These are phyloP conservation scores for Carex arenaria DNA, from an alignment of 202 grass and related monocot genomes.

Conservation along the genomic window DNA sequence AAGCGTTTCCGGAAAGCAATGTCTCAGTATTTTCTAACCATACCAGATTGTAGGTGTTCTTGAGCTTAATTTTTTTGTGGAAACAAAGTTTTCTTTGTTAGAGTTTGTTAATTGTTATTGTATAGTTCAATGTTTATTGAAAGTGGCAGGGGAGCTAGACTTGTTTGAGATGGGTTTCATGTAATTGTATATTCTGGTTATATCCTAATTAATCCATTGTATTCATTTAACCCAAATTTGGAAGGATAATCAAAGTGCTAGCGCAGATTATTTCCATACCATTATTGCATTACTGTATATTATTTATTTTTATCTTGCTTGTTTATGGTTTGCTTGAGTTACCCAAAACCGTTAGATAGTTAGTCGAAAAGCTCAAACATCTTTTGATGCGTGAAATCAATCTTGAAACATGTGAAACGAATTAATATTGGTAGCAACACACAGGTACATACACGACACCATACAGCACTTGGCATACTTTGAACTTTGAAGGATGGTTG, in stretches of 20 bases:
- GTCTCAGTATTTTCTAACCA: conserved; percentile 71
- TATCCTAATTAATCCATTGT: neutral
- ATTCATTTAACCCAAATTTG: neutral
- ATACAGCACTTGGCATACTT: neutral
- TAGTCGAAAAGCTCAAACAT: neutral
- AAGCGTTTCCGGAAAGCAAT: conserved; percentile 91
- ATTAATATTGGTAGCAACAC: neutral
- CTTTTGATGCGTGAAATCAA: neutral
- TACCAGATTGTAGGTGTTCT: conserved; percentile 53
- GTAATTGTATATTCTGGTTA: neutral
- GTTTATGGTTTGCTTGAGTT: neutral
- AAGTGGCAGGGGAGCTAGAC: neutral
- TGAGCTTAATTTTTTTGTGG: conserved; percentile 10
- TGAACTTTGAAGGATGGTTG: conserved; percentile 20
- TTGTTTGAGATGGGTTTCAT: neutral
- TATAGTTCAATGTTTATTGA: neutral
- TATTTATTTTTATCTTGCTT: neutral
- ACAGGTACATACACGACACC: neutral
- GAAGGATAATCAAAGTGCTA: neutral
- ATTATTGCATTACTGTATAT: neutral
- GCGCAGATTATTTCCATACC: neutral
- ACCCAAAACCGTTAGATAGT: neutral
- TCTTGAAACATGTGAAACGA: neutral
- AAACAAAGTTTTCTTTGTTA: neutral
- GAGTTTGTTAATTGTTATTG: neutral